Percentiles rank a stretch among this genome's conserved stretches.
Evolutionary conservation across 164 flowering plant genomes (phyloP).

Genomic region (Vitis vinifera): ASM3070453v1 NC_081817.1:10459501-10460000

Average conservation of each 20-base stretch:
- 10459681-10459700: too few relatives aligned
- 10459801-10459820: constrained; percentile 96
- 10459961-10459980: background rate
- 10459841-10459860: constrained; percentile 82
- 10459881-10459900: constrained; percentile 98
- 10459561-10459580: background rate
- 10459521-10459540: background rate
- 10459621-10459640: constrained; percentile 98
- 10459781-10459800: background rate
- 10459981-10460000: background rate
- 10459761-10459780: background rate
- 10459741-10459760: background rate
- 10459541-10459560: constrained; percentile 1
- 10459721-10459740: too few relatives aligned
- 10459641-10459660: constrained; percentile 96
- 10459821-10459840: constrained; percentile 92
- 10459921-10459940: background rate
- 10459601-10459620: constrained; percentile 96
- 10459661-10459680: constrained; percentile 14
- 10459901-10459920: constrained; percentile 64
- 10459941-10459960: background rate
- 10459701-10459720: too few relatives aligned
- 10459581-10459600: constrained; percentile 91
- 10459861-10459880: constrained; percentile 81
- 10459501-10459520: background rate